phyloP scores from a whole-genome alignment of 2,329 filamentous ascomycete genomes.

The Beauveria brongniartii region DNA sequence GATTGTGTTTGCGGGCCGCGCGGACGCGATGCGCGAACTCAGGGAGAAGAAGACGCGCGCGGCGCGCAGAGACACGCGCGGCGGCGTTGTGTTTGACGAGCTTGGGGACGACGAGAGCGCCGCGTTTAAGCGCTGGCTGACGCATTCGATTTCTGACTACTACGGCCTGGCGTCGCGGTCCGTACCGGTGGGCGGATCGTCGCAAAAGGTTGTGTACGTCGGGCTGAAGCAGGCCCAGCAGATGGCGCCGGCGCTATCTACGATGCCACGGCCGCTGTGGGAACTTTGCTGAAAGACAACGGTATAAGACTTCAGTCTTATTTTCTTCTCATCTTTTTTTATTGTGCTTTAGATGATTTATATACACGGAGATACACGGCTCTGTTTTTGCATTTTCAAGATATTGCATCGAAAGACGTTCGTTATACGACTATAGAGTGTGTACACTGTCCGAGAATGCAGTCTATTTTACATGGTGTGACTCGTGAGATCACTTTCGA shows the following conservation, averaged over 20 bases:
- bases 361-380: neutral
- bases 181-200: constrained; percentile 61
- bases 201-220: constrained; percentile 74
- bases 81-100: constrained; percentile 67
- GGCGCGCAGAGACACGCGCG: constrained; percentile 37
- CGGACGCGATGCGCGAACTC: constrained; percentile 47
- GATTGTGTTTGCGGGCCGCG: constrained; percentile 77
- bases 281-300: constrained; percentile 40
- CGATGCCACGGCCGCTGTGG: constrained; percentile 56
- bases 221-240: constrained; percentile 50
- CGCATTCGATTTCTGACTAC: constrained; percentile 85
- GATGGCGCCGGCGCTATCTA: constrained; percentile 19
- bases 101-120: constrained; percentile 66
- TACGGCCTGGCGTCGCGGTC: constrained; percentile 84
- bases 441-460: neutral
- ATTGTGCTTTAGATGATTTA: neutral
- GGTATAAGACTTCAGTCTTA: neutral
- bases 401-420: neutral
- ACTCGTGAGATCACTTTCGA: neutral
- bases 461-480: neutral
- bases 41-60: constrained; percentile 37
- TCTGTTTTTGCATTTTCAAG: neutral
- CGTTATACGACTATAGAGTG: neutral
- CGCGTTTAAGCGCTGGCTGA: constrained; percentile 78
- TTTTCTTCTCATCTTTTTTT: neutral